phyloP scores from a whole-genome alignment of 129 eudicot species.

The Ambrosia artemisiifolia region DNA sequence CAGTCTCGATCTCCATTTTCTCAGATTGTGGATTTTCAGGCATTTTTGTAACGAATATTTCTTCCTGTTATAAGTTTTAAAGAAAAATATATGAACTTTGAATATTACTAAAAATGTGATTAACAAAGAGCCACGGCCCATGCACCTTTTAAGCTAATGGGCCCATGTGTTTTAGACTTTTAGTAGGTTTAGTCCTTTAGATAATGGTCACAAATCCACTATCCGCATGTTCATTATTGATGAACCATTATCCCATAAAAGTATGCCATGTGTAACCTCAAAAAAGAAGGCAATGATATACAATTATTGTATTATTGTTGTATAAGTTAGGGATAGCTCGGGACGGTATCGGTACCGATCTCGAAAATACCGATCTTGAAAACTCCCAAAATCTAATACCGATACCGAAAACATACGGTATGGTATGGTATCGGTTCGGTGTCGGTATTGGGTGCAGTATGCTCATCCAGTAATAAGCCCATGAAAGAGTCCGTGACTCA shows the following conservation, averaged over 20 bases:
- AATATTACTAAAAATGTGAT: not conserved
- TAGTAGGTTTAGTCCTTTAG: not conserved
- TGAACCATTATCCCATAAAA: conserved; percentile 11
- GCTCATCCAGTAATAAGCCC: too few species aligned
- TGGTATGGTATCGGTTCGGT: too few species aligned
- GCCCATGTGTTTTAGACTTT: conserved; percentile 12
- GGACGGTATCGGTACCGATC: too few species aligned
- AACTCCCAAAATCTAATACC: too few species aligned
- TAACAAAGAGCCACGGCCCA: not conserved
- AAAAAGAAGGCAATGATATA: not conserved
- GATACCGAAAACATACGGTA: too few species aligned
- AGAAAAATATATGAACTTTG: not conserved
- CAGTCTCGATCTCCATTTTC: conserved; percentile 48
- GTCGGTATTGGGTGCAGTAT: too few species aligned
- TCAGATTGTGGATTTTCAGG: conserved; percentile 46
- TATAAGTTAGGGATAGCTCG: too few species aligned
- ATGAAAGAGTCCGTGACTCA: not conserved
- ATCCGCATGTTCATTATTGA: conserved; percentile 2
- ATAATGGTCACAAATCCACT: conserved; percentile 26
- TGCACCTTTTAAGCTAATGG: not conserved
- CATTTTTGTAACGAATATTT: conserved; percentile 34
- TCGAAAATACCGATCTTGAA: too few species aligned
- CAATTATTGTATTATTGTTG: not conserved
- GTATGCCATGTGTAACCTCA: conserved; percentile 4
- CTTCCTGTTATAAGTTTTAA: conserved; percentile 35